Percentiles rank a stretch among this genome's conserved stretches.
phyloP scores from a whole-genome alignment of 768 basidiomycete species.

The Termitomyces heimii region DNA sequence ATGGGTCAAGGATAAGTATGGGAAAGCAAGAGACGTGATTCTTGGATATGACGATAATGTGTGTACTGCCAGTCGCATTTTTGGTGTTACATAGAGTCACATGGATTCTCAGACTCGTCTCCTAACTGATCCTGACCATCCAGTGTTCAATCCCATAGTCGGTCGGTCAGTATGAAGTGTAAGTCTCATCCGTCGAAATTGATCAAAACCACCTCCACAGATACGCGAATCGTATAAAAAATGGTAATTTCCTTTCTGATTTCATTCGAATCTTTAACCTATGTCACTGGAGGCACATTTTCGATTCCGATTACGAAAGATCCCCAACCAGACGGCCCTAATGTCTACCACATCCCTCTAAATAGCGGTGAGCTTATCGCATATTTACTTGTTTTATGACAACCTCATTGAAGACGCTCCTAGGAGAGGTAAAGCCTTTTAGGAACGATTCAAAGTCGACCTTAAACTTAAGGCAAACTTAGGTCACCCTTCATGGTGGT shows the following conservation, averaged over 20 bases:
- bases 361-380: constrained; percentile 33
- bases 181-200: neutral
- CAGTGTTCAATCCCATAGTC: constrained; percentile 36
- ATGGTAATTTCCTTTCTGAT: constrained; percentile 24
- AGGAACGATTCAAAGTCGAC: neutral
- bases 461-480: constrained; percentile 3
- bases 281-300: constrained; percentile 35
- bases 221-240: constrained; percentile 49
- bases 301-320: constrained; percentile 46
- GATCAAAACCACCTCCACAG: constrained; percentile 16
- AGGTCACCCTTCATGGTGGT: constrained; percentile 53
- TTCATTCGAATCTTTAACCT: neutral
- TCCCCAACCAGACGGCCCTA: constrained; percentile 35
- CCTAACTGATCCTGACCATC: constrained; percentile 39
- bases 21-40: constrained; percentile 45
- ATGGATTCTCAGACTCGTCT: constrained; percentile 25
- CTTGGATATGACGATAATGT: constrained; percentile 54
- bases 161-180: constrained; percentile 21
- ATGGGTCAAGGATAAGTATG: constrained; percentile 48
- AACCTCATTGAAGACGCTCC: no score
- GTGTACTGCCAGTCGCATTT: constrained; percentile 7
- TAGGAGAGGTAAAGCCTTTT: constrained; percentile 17
- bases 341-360: constrained; percentile 42
- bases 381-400: neutral
- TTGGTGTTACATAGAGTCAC: neutral